Conservation (phyloP, 768 basidiomycete genomes). For the Trichaptum fuscoviolaceum region DNA sequence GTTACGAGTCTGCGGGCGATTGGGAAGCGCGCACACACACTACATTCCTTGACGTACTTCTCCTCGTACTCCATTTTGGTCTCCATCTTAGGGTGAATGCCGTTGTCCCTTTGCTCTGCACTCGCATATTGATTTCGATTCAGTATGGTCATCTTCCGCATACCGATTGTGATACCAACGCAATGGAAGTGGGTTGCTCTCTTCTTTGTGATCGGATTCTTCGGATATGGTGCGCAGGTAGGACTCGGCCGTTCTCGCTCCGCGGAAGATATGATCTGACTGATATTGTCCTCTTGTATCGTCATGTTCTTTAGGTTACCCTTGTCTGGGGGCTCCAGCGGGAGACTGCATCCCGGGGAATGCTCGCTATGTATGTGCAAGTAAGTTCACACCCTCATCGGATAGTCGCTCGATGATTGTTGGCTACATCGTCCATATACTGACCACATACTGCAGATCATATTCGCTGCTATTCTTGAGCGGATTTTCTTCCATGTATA, state of each 20-base stretch:
- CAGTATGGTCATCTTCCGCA: conserved; percentile 18
- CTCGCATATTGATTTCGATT: neutral
- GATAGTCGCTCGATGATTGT: neutral
- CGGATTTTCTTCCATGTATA: conserved; percentile 54
- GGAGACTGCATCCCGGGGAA: conserved; percentile 59
- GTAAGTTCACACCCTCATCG: conserved; percentile 22
- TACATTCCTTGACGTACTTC: conserved; percentile 69
- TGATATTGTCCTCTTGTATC: neutral
- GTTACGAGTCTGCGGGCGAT: conserved; percentile 58
- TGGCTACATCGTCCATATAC: neutral
- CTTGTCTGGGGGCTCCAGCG: conserved; percentile 59
- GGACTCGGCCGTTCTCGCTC: neutral
- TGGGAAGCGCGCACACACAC: conserved; percentile 67
- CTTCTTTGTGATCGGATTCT: conserved; percentile 28
- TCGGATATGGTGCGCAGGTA: conserved; percentile 33
- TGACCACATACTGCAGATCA: conserved; percentile 35
- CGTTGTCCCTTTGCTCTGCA: neutral
- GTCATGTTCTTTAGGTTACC: conserved; percentile 32
- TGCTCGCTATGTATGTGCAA: conserved; percentile 56
- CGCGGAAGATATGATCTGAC: neutral
- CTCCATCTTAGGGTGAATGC: conserved; percentile 25
- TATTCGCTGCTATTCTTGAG: conserved; percentile 67
- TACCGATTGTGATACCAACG: conserved; percentile 21
- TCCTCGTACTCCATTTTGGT: conserved; percentile 48
- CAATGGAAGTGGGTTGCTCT: conserved; percentile 13